Evolutionary conservation across 2,329 filamentous ascomycete genomes (phyloP), one percentile per base, ranked within the genome.

Genomic region (Botrytis hyacinthi): DNA sequence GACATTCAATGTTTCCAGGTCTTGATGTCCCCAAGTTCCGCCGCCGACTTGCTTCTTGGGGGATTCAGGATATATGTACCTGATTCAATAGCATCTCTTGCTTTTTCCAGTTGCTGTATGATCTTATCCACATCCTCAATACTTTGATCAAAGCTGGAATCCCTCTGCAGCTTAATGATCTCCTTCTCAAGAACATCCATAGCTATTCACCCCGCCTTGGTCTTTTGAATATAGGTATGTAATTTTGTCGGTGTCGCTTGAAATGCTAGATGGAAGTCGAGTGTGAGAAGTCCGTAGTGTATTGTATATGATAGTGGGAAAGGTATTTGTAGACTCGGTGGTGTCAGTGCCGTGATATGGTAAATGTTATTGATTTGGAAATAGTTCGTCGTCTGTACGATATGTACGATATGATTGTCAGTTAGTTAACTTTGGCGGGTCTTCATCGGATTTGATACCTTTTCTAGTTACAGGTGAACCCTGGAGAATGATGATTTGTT

Each of bases 91-190:
- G 89, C 86, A 76, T 93, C 90, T 73, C 94, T 88, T 57, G 95
- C 93, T 66, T 87, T 86, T 76, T 89, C 88, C 42, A 99, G 89
- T 73, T 93, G 83, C 75, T 94, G 89, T 77, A 99, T 94, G 57
- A 95, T 92, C 74, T 89, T 88, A 81, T 98, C 94, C 29, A 97
- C 92, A 86, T 97, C 91, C 48, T 89, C 84, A 73, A 97, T 80
- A 67, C 80, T 81, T 73, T 80, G 76, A 18, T 74, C 74, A 59
- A 81, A 77, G 71, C 77, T 81, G 61, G 78, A 76, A 76, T 80
- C 79, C 59, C 75, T 78, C 65, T 75, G 78, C 62, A 82, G 74
- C 75, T 79, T 79, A 16, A 76, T 76, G 60, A 81, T 77, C 73
- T 81, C 80, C 42, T 73, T 73, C 72, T 80, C 75, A 61, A 82